Percentiles rank a stretch among this genome's conserved stretches.
Conservation (phyloP, 345 rosid genomes). For the Laguncularia racemosa region DNA sequence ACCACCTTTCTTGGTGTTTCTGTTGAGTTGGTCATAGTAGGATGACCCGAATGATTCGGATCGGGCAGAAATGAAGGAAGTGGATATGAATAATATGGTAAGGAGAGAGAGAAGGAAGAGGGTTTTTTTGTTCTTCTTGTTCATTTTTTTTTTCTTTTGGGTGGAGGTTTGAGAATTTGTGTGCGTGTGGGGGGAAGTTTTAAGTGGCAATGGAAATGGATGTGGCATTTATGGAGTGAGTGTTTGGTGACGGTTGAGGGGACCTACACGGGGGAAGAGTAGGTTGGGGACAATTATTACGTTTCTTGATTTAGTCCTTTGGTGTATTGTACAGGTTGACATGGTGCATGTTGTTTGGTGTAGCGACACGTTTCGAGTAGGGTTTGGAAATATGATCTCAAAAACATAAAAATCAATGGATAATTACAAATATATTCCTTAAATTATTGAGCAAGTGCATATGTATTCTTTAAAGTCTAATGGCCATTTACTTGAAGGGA, state of each 20-base stretch:
- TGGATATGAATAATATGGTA: neutral
- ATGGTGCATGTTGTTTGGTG: no score
- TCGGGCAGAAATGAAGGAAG: slow-evolving; percentile 9
- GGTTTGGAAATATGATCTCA: no score
- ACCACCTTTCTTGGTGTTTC: neutral
- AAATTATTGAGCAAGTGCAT: no score
- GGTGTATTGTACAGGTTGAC: no score
- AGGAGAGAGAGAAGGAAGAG: slow-evolving; percentile 1
- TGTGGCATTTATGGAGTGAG: neutral
- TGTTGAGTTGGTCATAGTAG: neutral
- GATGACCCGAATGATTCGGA: slow-evolving; percentile 4
- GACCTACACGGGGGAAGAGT: neutral
- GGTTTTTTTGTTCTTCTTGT: neutral
- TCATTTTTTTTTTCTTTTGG: no score
- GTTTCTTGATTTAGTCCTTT: neutral
- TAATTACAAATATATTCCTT: no score
- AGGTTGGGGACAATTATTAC: slow-evolving; percentile 7
- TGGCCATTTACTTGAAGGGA: no score
- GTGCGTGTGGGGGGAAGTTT: neutral
- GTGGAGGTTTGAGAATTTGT: neutral
- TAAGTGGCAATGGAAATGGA: neutral
- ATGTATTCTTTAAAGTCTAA: no score
- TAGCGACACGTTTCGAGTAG: no score
- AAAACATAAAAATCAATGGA: no score
- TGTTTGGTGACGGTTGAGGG: slow-evolving; percentile 11